Evolutionary conservation across 192 early-diverging fungal species (phyloP).

Genomic region (Backusella luteola): DNA sequence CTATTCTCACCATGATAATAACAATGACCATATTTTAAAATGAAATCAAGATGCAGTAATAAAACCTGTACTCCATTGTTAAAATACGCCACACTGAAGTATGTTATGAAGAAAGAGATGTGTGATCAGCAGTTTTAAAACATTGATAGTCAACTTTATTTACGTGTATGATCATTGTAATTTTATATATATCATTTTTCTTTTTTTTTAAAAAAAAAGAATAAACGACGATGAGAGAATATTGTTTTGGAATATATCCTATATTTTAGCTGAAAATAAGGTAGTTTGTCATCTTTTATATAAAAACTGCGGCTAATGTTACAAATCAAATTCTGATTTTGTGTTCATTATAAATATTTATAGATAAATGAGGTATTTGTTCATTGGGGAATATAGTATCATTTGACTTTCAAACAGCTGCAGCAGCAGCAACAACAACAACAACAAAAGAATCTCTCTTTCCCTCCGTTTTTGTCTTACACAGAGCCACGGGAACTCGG

Average conservation of each 20-base stretch:
- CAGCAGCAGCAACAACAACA: background rate
- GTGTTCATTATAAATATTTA: background rate
- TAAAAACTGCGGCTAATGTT: background rate
- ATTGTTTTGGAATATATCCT: too few species aligned
- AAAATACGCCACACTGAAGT: background rate
- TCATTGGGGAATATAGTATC: background rate
- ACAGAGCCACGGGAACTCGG: background rate
- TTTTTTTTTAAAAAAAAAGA: background rate
- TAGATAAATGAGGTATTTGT: slow-evolving; percentile 2
- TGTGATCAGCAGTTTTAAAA: background rate
- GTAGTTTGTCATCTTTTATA: too few species aligned
- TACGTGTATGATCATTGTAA: background rate
- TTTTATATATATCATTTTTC: background rate
- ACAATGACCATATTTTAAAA: too few species aligned
- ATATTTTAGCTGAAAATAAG: too few species aligned
- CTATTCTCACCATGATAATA: background rate
- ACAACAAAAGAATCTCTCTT: too few species aligned
- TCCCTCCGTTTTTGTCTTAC: too few species aligned
- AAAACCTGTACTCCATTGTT: background rate
- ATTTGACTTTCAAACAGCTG: background rate
- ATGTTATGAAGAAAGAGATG: background rate
- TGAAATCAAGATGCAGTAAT: background rate
- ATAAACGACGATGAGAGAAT: too few species aligned
- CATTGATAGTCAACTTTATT: background rate
- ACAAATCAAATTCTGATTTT: background rate